phyloP scores from a whole-genome alignment of 495 filamentous ascomycete species.

The Elasticomyces elasticus region DNA sequence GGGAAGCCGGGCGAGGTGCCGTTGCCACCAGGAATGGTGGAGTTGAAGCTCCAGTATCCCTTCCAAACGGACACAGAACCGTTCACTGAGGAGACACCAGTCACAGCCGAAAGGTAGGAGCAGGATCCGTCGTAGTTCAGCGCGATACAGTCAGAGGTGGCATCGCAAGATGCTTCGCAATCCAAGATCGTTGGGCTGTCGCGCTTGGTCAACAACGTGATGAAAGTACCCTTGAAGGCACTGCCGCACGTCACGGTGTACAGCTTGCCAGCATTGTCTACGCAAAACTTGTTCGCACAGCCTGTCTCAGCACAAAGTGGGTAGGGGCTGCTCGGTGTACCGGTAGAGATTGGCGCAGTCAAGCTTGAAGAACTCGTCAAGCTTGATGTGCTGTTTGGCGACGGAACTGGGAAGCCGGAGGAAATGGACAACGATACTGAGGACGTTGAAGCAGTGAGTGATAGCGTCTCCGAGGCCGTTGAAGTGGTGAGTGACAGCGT shows the following conservation, averaged over 20 bases:
- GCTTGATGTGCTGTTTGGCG: neutral
- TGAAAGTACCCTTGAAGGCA: neutral
- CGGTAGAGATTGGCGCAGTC: neutral
- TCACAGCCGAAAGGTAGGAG: neutral
- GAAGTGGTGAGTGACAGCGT: neutral
- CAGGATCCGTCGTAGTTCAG: neutral
- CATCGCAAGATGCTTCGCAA: constrained; percentile 1
- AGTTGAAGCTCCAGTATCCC: neutral
- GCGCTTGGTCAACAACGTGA: neutral
- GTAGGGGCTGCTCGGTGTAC: neutral
- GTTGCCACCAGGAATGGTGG: neutral
- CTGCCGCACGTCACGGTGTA: constrained; percentile 4
- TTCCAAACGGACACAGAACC: neutral
- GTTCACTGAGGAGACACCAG: neutral
- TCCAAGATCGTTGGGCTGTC: neutral
- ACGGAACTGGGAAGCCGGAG: constrained; percentile 6
- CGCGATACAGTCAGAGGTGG: neutral
- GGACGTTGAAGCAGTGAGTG: neutral
- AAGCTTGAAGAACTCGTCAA: neutral
- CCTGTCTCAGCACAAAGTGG: neutral
- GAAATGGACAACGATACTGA: too few species aligned
- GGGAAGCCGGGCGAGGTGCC: neutral
- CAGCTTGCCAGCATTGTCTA: neutral
- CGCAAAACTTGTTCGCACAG: neutral
- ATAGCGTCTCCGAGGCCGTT: neutral